Conservation (phyloP, 108 stramenopile genomes). For the Skeletonema potamos region DNA sequence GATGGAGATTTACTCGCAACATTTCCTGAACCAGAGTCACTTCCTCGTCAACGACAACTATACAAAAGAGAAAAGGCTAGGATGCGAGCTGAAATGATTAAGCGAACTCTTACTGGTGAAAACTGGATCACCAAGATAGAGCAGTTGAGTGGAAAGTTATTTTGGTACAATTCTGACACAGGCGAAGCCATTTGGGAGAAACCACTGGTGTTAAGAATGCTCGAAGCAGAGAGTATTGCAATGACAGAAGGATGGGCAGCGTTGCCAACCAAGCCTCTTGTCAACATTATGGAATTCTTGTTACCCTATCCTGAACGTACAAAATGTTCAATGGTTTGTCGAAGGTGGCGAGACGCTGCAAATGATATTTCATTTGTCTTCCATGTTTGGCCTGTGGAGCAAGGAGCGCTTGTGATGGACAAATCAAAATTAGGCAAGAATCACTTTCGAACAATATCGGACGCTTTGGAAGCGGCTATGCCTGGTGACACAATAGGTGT, state of each 20-base stretch:
- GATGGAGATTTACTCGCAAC: conserved; percentile 85
- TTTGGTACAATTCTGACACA: conserved; percentile 88
- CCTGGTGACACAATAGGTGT: conserved; percentile 85
- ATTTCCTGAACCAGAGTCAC: conserved; percentile 59
- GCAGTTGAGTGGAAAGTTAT: conserved; percentile 49
- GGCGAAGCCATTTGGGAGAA: conserved; percentile 84
- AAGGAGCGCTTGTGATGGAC: conserved; percentile 69
- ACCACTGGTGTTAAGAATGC: conserved; percentile 63
- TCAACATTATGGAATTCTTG: conserved; percentile 70
- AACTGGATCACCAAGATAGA: conserved; percentile 67
- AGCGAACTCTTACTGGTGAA: conserved; percentile 74
- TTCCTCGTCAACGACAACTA: conserved; percentile 76
- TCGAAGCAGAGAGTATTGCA: conserved; percentile 63
- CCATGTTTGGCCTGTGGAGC: conserved; percentile 85
- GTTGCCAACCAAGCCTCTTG: conserved; percentile 57
- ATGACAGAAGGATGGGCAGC: conserved; percentile 55
- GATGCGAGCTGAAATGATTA: conserved; percentile 67
- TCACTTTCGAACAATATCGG: conserved; percentile 69
- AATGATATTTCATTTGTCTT: conserved; percentile 69
- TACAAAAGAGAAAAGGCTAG: conserved; percentile 77
- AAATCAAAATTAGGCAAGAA: conserved; percentile 59
- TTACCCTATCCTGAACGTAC: conserved; percentile 71
- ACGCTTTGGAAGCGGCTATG: conserved; percentile 61
- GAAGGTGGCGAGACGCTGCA: conserved; percentile 70
- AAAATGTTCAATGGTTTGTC: conserved; percentile 52